Conservation (phyloP, 345 rosid genomes). For the Eucalyptus decipiens region DNA sequence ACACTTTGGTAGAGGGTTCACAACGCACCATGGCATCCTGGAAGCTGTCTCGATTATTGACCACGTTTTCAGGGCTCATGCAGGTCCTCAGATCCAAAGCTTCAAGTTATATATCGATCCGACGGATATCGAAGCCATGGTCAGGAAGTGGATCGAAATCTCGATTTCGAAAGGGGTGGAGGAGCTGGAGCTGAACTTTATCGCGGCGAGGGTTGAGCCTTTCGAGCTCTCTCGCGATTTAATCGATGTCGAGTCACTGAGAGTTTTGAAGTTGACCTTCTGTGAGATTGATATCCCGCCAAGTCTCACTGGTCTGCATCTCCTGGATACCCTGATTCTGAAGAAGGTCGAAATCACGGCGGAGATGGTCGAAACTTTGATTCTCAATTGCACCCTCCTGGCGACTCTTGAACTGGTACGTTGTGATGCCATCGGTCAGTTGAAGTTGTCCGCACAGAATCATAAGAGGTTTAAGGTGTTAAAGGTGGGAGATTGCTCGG, state of each 20-base stretch:
- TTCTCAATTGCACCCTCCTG: neutral
- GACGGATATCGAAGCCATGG: neutral
- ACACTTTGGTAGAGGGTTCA: neutral
- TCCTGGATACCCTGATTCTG: neutral
- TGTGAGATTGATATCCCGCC: neutral
- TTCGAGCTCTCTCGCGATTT: neutral
- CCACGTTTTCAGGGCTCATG: neutral
- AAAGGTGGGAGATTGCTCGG: neutral
- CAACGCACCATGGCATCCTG: neutral
- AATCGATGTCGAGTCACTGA: neutral
- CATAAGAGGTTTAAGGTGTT: neutral
- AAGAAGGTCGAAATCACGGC: neutral
- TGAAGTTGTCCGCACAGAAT: neutral
- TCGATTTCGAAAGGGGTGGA: conserved; percentile 1
- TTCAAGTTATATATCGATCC: neutral
- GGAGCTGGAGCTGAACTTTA: conserved; percentile 10
- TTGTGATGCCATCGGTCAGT: neutral
- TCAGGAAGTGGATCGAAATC: neutral
- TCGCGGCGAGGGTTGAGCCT: neutral
- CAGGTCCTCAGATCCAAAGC: neutral
- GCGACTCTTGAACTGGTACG: neutral
- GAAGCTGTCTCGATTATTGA: neutral
- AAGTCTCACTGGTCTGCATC: neutral
- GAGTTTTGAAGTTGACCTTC: neutral
- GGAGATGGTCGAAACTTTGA: neutral